Conservation (phyloP, 805 yeast species). For the Metschnikowia bowlesiae region DNA sequence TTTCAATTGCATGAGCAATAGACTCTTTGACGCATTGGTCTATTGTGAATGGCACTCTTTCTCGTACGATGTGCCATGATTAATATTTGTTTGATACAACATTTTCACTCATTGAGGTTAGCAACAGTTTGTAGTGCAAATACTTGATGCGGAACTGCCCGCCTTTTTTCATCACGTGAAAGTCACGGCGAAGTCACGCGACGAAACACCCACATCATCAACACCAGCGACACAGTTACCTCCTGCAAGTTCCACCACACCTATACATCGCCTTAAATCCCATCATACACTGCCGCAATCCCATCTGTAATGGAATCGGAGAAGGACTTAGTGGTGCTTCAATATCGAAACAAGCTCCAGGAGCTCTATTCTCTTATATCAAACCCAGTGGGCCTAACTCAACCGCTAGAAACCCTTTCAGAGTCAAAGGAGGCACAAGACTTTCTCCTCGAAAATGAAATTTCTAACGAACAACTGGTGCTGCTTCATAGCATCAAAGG, state of each 20-base stretch:
- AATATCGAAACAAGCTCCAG: constrained; percentile 9
- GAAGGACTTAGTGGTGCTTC: constrained; percentile 4
- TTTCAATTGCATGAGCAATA: constrained; percentile 18
- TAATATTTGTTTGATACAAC: constrained; percentile 13
- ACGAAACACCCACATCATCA: not conserved
- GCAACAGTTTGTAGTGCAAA: not conserved
- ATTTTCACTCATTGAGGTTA: constrained; percentile 3
- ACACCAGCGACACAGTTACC: not conserved
- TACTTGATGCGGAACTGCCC: not conserved
- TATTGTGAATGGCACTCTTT: constrained; percentile 16
- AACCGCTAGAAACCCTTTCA: not conserved
- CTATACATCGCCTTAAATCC: not conserved
- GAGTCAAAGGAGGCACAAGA: constrained; percentile 5
- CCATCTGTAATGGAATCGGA: constrained; percentile 6
- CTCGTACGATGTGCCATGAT: constrained; percentile 16
- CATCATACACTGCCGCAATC: not conserved
- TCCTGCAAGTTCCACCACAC: not conserved
- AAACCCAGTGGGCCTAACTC: constrained; percentile 12
- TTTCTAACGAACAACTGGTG: constrained; percentile 5
- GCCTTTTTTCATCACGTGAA: constrained; percentile 8
- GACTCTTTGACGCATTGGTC: constrained; percentile 9
- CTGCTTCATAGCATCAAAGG: constrained; percentile 5
- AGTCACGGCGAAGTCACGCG: constrained; percentile 12
- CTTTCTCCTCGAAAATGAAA: constrained; percentile 9
- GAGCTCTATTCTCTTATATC: constrained; percentile 17